Evolutionary conservation across 805 yeast genomes (phyloP), one percentile per base, ranked within the genome.

Genomic region (Cyberlindnera galapagoensis): DNA sequence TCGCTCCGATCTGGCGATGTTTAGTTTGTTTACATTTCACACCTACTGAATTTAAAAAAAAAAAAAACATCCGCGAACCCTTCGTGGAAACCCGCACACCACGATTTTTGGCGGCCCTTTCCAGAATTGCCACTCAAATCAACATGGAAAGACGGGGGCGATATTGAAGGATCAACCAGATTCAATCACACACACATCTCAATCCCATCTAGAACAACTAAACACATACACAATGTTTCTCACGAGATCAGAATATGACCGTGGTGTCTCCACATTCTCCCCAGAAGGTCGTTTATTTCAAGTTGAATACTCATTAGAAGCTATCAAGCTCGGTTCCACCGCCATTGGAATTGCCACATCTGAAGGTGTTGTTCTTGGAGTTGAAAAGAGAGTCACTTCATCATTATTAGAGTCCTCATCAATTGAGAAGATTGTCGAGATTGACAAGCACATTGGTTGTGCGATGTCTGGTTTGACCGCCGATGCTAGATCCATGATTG

Each of bases 391-490:
- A 56, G 97, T 92, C 17, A 90, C 97, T 1, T 88, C 97, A 8
- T 72, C 94, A 9, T 65, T 92, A 42, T 70, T 92, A 36, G 99
- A 94, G 59, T 76, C 90, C 18, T 81, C 90, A 18, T 84, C 95
- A 26, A 88, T 94, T 54, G 98, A 94, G 56, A 92, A 92, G 60
- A 88, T 92, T 45, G 84, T 92, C 46, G 98, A 92, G 54, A 81
- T 92, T 37, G 99, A 92, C 55, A 65, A 66, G 28, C 98, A 92
- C 56, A 77, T 92, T 36, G 98, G 99, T 30, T 87, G 97, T 63
- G 98, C 99, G 48, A 92, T 92, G 97, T 80, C 94, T 43, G 99
- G 99, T 4, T 70, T 94, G 44, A 92, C 97, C 3, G 97, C 99
- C 3, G 99, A 92, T 64, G 99, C 99, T 12, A 74, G 97, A 53